Evolutionary conservation across 768 basidiomycete genomes (phyloP).

Genomic region (Agrocybe pediades): DNA sequence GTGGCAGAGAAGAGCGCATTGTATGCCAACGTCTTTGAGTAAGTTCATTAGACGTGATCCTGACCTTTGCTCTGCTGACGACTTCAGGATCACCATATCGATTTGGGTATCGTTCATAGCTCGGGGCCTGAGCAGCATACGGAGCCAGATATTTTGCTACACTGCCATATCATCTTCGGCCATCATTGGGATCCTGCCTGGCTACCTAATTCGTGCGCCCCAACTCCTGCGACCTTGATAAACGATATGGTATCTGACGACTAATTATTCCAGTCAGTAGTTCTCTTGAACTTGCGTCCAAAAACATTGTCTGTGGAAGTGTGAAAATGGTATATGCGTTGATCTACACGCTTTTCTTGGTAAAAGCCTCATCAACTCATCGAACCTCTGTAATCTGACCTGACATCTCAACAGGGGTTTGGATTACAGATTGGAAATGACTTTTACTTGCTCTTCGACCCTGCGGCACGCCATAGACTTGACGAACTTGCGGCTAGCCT

Average conservation of each 20-base stretch:
- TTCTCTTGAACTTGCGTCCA: conserved; percentile 81
- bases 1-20: conserved; percentile 76
- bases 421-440: conserved; percentile 85
- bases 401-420: conserved; percentile 53
- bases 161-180: conserved; percentile 87
- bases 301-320: conserved; percentile 82
- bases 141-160: conserved; percentile 82
- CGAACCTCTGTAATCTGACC: too few relatives aligned
- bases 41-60: conserved; percentile 28
- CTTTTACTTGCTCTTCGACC: conserved; percentile 74
- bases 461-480: conserved; percentile 50
- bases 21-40: conserved; percentile 94
- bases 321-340: conserved; percentile 91
- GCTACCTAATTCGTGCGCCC: conserved; percentile 74
- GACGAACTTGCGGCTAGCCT: conserved; percentile 54
- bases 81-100: conserved; percentile 72
- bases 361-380: conserved; percentile 17
- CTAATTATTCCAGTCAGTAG: conserved; percentile 56
- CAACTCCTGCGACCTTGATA: background rate
- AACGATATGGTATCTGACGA: background rate
- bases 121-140: conserved; percentile 80
- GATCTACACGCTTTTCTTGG: conserved; percentile 81
- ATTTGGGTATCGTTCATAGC: conserved; percentile 81
- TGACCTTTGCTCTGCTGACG: background rate
- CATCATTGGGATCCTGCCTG: conserved; percentile 89